Evolutionary conservation across 1,139 yeast species (phyloP), one percentile per base, ranked within the genome.

Genomic region (Pichia sp.): DNA sequence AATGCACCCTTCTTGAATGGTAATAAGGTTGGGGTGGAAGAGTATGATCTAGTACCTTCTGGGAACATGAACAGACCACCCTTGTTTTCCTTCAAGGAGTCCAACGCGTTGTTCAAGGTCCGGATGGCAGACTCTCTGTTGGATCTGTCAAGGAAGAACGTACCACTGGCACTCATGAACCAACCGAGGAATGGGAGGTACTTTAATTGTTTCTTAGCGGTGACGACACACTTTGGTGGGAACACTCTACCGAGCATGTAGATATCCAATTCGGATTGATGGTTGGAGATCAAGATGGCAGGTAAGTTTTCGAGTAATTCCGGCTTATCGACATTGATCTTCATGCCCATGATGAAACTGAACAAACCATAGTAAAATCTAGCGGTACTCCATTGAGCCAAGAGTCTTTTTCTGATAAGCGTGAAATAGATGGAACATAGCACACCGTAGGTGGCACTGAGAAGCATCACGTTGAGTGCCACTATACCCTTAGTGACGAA

Each of bases 1-100:
- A 94, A 94, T 0, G 98, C 98, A 43, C 99, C 99, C 65, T 94
- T 94, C 67, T 93, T 93, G 68, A 93, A 88, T 1, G 96, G 96
- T 47, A 88, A 73, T 66, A 94, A 69, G 11, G 76, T 81, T 44
- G 95, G 83, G 38, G 73, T 73, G 22, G 77, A 70, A 15, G 85
- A 67, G 53, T 83, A 86, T 0, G 97, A 88, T 65, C 99, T 79
- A 1, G 99, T 94, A 21, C 99, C 99, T 67, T 91, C 96, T 17
- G 97, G 96, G 73, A 88, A 91, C 69, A 91, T 79, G 72, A 83
- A 91, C 35, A 91, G 74, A 12, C 85, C 88, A 61, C 93, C 73
- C 58, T 81, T 79, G 40, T 80, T 71, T 12, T 66, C 60, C 62
- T 80, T 82, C 65, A 93, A 73, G 24, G 73, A 71, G 15, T 67